Base-by-base conservation (phyloP, 164 flowering plant species). In the Chimonanthus praecox region DNA sequence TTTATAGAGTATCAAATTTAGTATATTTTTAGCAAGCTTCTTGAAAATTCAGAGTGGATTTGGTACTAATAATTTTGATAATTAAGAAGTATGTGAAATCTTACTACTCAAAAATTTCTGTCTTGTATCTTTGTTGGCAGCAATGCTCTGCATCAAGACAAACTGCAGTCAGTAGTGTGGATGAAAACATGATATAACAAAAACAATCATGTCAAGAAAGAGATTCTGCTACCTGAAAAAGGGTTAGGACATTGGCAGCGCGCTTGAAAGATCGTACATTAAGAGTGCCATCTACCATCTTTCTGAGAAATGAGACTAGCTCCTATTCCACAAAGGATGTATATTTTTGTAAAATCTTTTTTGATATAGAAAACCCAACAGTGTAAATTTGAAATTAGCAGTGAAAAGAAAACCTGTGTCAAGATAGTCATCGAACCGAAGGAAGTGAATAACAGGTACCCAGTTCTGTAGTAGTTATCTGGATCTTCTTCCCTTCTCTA, bases 201-300 rank as follows among this genome's bases (percentile, higher is more conserved):
- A 45, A 43, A 4, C 20, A 75, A 6, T 15, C 50, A 43, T 43
- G 58, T 2, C 58, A 75, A 71, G 62, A 60, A 47, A 71, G 4
- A 44, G 68, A 73, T 3, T 5, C 5, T 0, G 44, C 46, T 63
- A 82, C 88, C 87, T 86, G 88, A 62, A 78, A 77, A 47, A 86
- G 85, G 46, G 84, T 86, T 75, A 86, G 82, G 47, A 86, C 88
- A 83, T 84, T 86, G 10, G 76, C 75, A 3, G 82, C 73, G 13
- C 88, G 80, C 72, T 73, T 84, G 58, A 74, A 67, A 43, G 82
- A 74, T 77, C 88, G 79, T 15, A 71, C 70, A 47, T 49, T 77
- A 6, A 75, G 72, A 68, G 46, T 71, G 13, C 77, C 76, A 58
- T 72, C 58, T 3, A 6, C 65, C 81, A 84, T 82, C 63, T 79